Evolutionary conservation across 2,329 filamentous ascomycete species (phyloP), one percentile per base, ranked within the genome.

Genomic region (Epichloe hybrida): DNA sequence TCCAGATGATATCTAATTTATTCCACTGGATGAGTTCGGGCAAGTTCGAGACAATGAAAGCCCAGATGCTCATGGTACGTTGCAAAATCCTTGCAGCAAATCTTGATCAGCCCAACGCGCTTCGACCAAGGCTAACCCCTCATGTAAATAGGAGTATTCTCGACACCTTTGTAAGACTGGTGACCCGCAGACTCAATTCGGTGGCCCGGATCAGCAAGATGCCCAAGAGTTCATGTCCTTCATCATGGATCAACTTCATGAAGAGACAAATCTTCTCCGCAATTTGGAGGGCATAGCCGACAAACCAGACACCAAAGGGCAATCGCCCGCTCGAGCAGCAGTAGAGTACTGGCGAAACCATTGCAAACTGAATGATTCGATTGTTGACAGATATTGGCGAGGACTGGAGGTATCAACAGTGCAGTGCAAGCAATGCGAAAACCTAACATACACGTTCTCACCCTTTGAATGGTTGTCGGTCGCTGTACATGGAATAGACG

Each of bases 191-290:
- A 59, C 47, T 54, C 57, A 77, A 6, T 93, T 89, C 70, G 86
- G 83, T 13, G 83, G 87, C 40, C 73, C 75, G 23, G 72, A 80
- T 47, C 91, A 97, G 63, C 93, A 97, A 67, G 93, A 98, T 61
- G 85, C 89, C 2, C 86, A 90, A 56, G 93, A 97, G 60, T 95
- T 95, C 58, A 82, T 91, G 57, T 81, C 82, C 44, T 95, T 94
- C 61, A 66, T 96, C 27, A 75, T 95, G 38, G 82, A 87, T 49
- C 83, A 85, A 56, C 73, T 97, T 12, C 84, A 91, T 58, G 86
- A 93, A 62, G 93, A 98, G 66, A 82, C 94, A 5, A 94, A 95
- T 63, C 64, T 63, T 27, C 65, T 65, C 13, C 69, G 72, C n/a
- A 72, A 82, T 53, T 71, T 53, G 20, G 56, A 61, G 20, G 64